phyloP scores from a whole-genome alignment of 2,329 filamentous ascomycete species.

The Neobulgaria alba region DNA sequence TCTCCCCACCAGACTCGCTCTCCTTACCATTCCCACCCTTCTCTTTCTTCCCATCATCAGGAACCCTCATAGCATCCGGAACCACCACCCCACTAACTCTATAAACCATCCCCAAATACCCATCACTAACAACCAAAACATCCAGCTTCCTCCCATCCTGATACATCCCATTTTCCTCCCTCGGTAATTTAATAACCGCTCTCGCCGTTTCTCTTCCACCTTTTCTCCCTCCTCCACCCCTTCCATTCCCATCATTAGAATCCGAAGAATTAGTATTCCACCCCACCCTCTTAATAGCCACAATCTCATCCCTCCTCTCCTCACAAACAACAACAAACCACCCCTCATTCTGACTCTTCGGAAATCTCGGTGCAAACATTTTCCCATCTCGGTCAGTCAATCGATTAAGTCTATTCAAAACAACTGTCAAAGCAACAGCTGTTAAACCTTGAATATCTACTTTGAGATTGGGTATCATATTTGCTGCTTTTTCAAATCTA shows the following conservation, averaged over 20 bases:
- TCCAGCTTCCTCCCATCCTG: slow-evolving; percentile 53
- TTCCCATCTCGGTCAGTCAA: slow-evolving; percentile 57
- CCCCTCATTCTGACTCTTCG: slow-evolving; percentile 89
- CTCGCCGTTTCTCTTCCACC: slow-evolving; percentile 43
- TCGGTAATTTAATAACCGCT: slow-evolving; percentile 52
- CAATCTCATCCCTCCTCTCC: slow-evolving; percentile 59
- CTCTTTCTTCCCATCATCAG: slow-evolving; percentile 19
- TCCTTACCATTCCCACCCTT: slow-evolving; percentile 3
- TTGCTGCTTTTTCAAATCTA: slow-evolving; percentile 47
- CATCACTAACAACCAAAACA: slow-evolving; percentile 75
- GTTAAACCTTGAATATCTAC: slow-evolving; percentile 54
- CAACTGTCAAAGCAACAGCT: slow-evolving; percentile 53
- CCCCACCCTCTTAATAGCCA: slow-evolving; percentile 77
- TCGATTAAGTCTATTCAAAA: slow-evolving; percentile 58
- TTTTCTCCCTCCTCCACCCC: slow-evolving; percentile 26
- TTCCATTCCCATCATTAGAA: slow-evolving; percentile 20
- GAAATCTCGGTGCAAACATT: slow-evolving; percentile 82
- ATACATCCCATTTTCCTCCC: slow-evolving; percentile 22
- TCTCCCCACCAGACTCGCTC: not conserved
- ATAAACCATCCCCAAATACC: slow-evolving; percentile 66
- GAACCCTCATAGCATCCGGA: slow-evolving; percentile 22
- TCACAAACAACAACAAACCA: slow-evolving; percentile 80
- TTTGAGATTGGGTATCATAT: slow-evolving; percentile 60
- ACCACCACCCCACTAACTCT: slow-evolving; percentile 25
- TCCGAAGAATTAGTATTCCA: slow-evolving; percentile 44